phyloP scores from a whole-genome alignment of 1,284 basidiomycete species.

The Cystobasidiaceae sp. region DNA sequence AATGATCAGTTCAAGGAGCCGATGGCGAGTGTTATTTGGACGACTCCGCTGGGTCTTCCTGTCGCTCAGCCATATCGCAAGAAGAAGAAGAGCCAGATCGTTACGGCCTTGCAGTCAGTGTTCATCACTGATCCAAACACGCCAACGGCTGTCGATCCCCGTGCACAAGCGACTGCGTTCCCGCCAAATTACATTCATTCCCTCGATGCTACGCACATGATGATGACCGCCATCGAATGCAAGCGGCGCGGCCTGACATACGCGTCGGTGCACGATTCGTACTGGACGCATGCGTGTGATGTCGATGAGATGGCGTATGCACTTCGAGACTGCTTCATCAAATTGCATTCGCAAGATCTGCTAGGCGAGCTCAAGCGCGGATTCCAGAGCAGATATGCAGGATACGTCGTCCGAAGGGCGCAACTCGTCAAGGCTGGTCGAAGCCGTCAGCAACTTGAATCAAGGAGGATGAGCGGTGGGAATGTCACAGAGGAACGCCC shows the following conservation, averaged over 20 bases:
- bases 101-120: conserved; percentile 83
- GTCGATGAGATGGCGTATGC: conserved; percentile 85
- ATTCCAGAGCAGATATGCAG: conserved; percentile 27
- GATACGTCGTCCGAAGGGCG: conserved; percentile 6
- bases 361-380: conserved; percentile 55
- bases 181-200: conserved; percentile 98
- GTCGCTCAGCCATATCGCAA: conserved; percentile 96
- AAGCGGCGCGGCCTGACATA: conserved; percentile 70
- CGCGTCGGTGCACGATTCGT: conserved; percentile 96
- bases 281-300: conserved; percentile 91
- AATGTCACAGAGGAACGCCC: no score
- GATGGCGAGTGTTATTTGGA: conserved; percentile 97
- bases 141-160: conserved; percentile 71
- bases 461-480: no score
- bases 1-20: conserved; percentile 64
- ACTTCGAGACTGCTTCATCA: conserved; percentile 90
- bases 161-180: conserved; percentile 92
- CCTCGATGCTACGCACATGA: conserved; percentile 98
- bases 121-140: conserved; percentile 84
- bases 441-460: no score
- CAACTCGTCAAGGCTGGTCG: neutral
- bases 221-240: conserved; percentile 91
- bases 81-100: conserved; percentile 62
- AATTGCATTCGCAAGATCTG: conserved; percentile 81
- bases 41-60: conserved; percentile 85